Percentiles rank a stretch among this genome's conserved stretches.
These are phyloP conservation scores for Priceomyces medius DNA, from an alignment of 805 yeast species.

Conservation along the genomic window DNA sequence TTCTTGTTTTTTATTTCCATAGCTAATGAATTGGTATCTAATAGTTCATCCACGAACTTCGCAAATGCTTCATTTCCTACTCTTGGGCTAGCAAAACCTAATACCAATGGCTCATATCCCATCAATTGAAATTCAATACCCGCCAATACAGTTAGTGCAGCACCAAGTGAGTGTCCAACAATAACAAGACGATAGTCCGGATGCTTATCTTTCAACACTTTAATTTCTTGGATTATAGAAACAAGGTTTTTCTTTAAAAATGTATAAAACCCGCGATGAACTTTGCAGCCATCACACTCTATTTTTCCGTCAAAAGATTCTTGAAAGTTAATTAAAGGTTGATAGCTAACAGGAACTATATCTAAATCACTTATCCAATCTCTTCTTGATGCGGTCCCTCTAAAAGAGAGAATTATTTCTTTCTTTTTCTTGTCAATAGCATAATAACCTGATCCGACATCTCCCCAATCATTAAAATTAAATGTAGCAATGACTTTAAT, in stretches of 20 bases:
- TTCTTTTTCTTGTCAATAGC: conserved; percentile 46
- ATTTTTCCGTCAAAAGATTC: conserved; percentile 6
- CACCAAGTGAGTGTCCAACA: conserved; percentile 78
- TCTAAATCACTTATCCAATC: conserved; percentile 66
- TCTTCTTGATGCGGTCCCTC: conserved; percentile 61
- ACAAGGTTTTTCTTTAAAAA: conserved; percentile 44
- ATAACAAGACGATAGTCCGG: conserved; percentile 53
- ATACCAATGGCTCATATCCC: conserved; percentile 54
- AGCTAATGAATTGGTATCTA: conserved; percentile 35
- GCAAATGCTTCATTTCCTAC: conserved; percentile 56
- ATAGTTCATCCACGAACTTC: conserved; percentile 51
- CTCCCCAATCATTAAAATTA: conserved; percentile 41
- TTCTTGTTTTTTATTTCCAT: conserved; percentile 18
- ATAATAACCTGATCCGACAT: conserved; percentile 54
- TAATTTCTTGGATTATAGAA: conserved; percentile 35
- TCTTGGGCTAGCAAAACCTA: conserved; percentile 65
- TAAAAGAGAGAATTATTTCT: conserved; percentile 50
- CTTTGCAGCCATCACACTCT: conserved; percentile 51
- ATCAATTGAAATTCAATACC: conserved; percentile 59
- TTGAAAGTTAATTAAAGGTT: conserved; percentile 32
- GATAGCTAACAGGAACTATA: conserved; percentile 45
- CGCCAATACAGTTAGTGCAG: conserved; percentile 61
- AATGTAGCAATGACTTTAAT: conserved; percentile 41
- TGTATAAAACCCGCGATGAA: conserved; percentile 64
- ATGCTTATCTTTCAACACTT: conserved; percentile 29